Conservation (phyloP, 2,329 filamentous ascomycete species). For the Fusarium sp. region DNA sequence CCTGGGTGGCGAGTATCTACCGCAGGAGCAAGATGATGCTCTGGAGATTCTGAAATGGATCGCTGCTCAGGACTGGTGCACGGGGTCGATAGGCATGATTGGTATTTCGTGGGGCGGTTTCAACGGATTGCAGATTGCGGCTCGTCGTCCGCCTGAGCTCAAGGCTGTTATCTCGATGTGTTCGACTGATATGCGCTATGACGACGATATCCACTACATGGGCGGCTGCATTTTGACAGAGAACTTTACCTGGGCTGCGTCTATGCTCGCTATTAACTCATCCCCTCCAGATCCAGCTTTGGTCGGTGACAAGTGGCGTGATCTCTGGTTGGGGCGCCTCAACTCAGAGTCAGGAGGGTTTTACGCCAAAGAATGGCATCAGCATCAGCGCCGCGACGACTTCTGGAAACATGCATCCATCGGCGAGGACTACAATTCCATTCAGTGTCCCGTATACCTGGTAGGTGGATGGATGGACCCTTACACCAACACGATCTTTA, state of each 20-base stretch:
- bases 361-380: slow-evolving; percentile 10
- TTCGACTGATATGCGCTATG: slow-evolving; percentile 8
- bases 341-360: slow-evolving; percentile 13
- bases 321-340: slow-evolving; percentile 5
- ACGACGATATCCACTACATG: slow-evolving; percentile 22
- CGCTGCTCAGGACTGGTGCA: slow-evolving; percentile 3
- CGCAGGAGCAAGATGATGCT: slow-evolving; percentile 14
- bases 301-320: slow-evolving; percentile 11
- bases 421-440: slow-evolving; percentile 1
- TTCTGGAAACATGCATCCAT: slow-evolving; percentile 18
- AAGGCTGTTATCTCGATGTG: slow-evolving; percentile 15
- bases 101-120: slow-evolving; percentile 21
- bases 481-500: slow-evolving; percentile 21
- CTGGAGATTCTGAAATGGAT: slow-evolving; percentile 9
- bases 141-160: slow-evolving; percentile 1
- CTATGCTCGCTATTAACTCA: slow-evolving; percentile 13
- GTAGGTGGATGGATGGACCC: slow-evolving; percentile 21
- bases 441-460: slow-evolving; percentile 7
- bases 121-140: slow-evolving; percentile 14
- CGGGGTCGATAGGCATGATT: slow-evolving; percentile 16
- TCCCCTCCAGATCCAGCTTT: slow-evolving; percentile 13
- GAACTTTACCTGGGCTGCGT: slow-evolving; percentile 16
- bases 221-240: slow-evolving; percentile 14
- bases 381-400: neutral
- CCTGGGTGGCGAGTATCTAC: slow-evolving; percentile 2